Conservation (phyloP, 1,284 basidiomycete species). For the Sutorius eximius region DNA sequence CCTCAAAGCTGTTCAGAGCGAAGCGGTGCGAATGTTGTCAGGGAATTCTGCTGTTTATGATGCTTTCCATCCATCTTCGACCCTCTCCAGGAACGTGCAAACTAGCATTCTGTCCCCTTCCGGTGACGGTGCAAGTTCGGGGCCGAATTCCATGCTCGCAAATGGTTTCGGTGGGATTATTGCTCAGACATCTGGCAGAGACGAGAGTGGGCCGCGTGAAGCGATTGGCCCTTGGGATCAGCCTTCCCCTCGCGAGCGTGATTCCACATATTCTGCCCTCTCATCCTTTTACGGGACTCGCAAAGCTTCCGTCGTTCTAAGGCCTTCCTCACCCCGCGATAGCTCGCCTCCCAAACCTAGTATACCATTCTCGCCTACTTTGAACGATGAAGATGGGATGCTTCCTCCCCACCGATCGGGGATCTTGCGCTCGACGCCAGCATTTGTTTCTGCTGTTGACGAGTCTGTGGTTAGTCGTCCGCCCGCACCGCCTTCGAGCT, state of each 20-base stretch:
- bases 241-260: slow-evolving; percentile 36
- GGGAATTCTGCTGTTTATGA: slow-evolving; percentile 60
- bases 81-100: slow-evolving; percentile 32
- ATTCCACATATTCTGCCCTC: slow-evolving; percentile 23
- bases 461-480: slow-evolving; percentile 25
- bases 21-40: slow-evolving; percentile 41
- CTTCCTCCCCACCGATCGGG: slow-evolving; percentile 41
- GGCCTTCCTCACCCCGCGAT: slow-evolving; percentile 30
- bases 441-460: slow-evolving; percentile 25
- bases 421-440: slow-evolving; percentile 33
- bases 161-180: slow-evolving; percentile 29
- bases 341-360: slow-evolving; percentile 27
- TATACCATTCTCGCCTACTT: slow-evolving; percentile 23
- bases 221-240: slow-evolving; percentile 34
- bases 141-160: slow-evolving; percentile 27
- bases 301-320: slow-evolving; percentile 22
- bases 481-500: slow-evolving; percentile 30
- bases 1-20: slow-evolving; percentile 27
- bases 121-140: slow-evolving; percentile 19
- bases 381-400: slow-evolving; percentile 35
- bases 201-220: slow-evolving; percentile 26
- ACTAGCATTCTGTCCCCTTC: slow-evolving; percentile 23
- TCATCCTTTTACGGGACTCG: slow-evolving; percentile 32
- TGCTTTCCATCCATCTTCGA: slow-evolving; percentile 68
- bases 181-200: slow-evolving; percentile 28